Evolutionary conservation across 2,329 filamentous ascomycete species (phyloP).

Genomic region (Periconia sp.): DNA sequence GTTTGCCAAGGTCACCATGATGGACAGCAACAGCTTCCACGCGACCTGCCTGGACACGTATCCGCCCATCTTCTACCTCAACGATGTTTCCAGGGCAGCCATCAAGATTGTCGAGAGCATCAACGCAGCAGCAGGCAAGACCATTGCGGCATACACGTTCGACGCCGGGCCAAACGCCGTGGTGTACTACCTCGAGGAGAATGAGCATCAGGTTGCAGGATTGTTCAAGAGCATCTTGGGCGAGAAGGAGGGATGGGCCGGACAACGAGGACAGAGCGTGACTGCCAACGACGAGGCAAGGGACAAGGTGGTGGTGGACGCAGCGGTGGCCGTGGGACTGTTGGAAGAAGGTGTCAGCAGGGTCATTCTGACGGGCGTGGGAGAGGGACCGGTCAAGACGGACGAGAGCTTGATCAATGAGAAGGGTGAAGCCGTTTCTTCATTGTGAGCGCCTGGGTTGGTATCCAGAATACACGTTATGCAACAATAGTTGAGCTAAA

Average conservation of each 20-base stretch:
- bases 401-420: constrained; percentile 74
- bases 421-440: constrained; percentile 44
- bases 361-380: constrained; percentile 88
- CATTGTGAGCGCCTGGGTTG: not conserved
- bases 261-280: constrained; percentile 54
- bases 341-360: constrained; percentile 80
- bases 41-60: constrained; percentile 92
- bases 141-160: constrained; percentile 91
- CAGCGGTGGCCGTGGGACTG: constrained; percentile 40
- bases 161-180: constrained; percentile 97
- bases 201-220: constrained; percentile 72
- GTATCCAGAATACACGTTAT: not conserved
- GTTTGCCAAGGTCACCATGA: constrained; percentile 92
- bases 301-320: constrained; percentile 58
- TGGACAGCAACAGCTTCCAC: constrained; percentile 96
- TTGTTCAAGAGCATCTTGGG: constrained; percentile 70
- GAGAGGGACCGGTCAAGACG: constrained; percentile 82
- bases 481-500: not conserved
- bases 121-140: constrained; percentile 76
- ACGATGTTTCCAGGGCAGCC: constrained; percentile 85
- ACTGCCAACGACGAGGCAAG: constrained; percentile 59
- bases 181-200: constrained; percentile 87
- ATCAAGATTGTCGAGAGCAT: constrained; percentile 87
- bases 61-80: constrained; percentile 98
- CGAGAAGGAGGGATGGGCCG: constrained; percentile 71